Evolutionary conservation across 495 filamentous ascomycete species (phyloP).

Genomic region (Trichodelitschia bisporula): DNA sequence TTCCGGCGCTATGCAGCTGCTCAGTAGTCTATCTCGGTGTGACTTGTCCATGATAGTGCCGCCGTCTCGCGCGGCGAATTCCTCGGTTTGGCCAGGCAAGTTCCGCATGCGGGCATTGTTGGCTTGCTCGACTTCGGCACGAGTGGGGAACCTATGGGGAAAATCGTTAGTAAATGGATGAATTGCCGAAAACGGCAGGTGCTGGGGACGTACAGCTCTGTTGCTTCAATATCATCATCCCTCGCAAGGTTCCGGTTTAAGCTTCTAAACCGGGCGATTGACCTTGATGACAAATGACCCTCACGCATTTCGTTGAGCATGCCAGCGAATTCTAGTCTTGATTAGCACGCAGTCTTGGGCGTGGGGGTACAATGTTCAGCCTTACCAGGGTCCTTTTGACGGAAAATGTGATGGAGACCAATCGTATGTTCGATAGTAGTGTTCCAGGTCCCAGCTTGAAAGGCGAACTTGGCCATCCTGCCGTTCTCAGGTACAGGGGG

Average conservation of each 20-base stretch:
- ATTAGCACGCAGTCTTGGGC: slow-evolving; percentile 6
- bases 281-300: slow-evolving; percentile 45
- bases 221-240: slow-evolving; percentile 60
- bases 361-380: slow-evolving; percentile 5
- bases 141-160: slow-evolving; percentile 52
- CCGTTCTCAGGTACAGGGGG: slow-evolving; percentile 73
- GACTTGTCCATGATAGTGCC: slow-evolving; percentile 41
- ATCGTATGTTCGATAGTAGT: slow-evolving; percentile 90
- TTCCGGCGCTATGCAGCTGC: slow-evolving; percentile 80
- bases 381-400: slow-evolving; percentile 70
- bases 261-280: slow-evolving; percentile 42
- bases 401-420: slow-evolving; percentile 83
- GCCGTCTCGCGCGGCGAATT: slow-evolving; percentile 48
- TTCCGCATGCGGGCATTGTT: slow-evolving; percentile 49
- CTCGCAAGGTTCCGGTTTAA: slow-evolving; percentile 46
- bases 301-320: slow-evolving; percentile 98
- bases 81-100: slow-evolving; percentile 39
- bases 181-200: background rate
- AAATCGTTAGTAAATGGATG: background rate
- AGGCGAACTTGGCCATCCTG: slow-evolving; percentile 61
- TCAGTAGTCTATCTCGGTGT: slow-evolving; percentile 50
- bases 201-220: slow-evolving; percentile 41
- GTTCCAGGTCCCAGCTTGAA: slow-evolving; percentile 75
- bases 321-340: slow-evolving; percentile 62
- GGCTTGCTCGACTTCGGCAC: slow-evolving; percentile 68